Base-by-base conservation (phyloP, 306 rosid genomes). In the Vigna hirtella region DNA sequence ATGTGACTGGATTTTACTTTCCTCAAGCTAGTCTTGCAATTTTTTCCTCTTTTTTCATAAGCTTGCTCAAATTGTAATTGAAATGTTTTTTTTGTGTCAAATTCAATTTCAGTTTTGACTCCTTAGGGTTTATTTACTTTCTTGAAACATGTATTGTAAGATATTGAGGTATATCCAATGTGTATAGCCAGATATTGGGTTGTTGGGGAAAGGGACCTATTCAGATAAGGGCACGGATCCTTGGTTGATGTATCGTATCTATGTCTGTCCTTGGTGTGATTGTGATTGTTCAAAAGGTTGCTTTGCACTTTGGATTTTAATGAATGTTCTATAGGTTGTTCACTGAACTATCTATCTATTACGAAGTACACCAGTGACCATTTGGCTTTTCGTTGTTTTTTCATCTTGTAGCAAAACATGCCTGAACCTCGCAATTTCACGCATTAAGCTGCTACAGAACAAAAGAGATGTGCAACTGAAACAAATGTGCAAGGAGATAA, bases 401-500 rank as follows among this genome's bases (percentile, higher is more conserved):
- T n/a, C 18, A 24, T 66, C 14, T 50, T 74, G 84, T 77, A 95
- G 99, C 86, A 95, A 93, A 93, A 95, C 99, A 78, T 85, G 94
- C 79, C 83, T 95, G 86, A 88, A 79, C 58, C 83, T 95, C 85
- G 86, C 94, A 0, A 90, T 93, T 68, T 89, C 99, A 32, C 98
- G 99, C 66, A 93, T 95, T 67, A 95, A 93, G 80, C 83, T 95
- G 90, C 84, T 95, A 86, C 98, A 95, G 77, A 95, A 93, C 89
- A 95, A 93, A 91, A 88, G 99, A 85, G 99, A 93, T 67, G 2
- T 86, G 84, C 98, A 95, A 70, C 85, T 91, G 76, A 93, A 88
- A 81, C 93, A 89, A 64, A 95, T 93, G 98, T 93, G 96, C 72
- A 95, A 87, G 89, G 99, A 93, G 83, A 95, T 95, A 50, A 86